Evolutionary conservation across 805 yeast species (phyloP), one percentile per base, ranked within the genome.

Genomic region (Kurtzmaniella fragi): DNA sequence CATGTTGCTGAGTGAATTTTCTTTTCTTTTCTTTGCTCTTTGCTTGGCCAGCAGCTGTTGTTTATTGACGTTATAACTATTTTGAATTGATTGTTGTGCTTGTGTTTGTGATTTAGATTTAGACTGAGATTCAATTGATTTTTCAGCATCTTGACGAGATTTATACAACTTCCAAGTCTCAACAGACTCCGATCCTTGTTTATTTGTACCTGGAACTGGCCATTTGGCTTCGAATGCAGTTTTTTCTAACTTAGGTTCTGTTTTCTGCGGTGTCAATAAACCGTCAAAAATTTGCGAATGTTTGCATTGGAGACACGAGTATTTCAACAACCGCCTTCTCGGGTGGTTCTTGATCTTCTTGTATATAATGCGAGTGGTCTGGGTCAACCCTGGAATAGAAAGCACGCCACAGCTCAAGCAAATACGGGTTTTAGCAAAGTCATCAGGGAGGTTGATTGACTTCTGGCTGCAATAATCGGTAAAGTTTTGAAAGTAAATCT

Each of bases 11-110:
- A 76, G 54, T 14, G 70, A 64, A 41, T 64, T 71, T 49, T 61
- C 61, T 51, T 71, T 75, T 34, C 76, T 58, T 55, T 72, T 75
- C 50, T 73, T 75, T 13, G 70, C 61, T 34, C 75, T 55, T 16
- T 62, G 64, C 45, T 64, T 70, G 1, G 68, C 61, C 25, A 20
- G 25, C 25, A 20, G 25, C 25, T 35, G 25, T 20, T 20, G 25
- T 8, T 20, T 20, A 8, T 20, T 20, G 25, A 20, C 8, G 8
- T 20, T 20, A 20, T 20, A 20, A 8, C 7, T 20, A 8, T 5
- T 20, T 20, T 5, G 8, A 20, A 5, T 20, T 5, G 25, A 20
- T 39, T 36, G 10, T 34, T 32, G 16, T 10, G 31, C n/a, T n/a
- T n/a, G n/a, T n/a, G n/a, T n/a, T n/a, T n/a, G n/a, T n/a, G n/a